Percentiles rank a stretch among this genome's conserved stretches.
Conservation (phyloP, 2,329 filamentous ascomycete species). For the Penicillium occitanis region DNA sequence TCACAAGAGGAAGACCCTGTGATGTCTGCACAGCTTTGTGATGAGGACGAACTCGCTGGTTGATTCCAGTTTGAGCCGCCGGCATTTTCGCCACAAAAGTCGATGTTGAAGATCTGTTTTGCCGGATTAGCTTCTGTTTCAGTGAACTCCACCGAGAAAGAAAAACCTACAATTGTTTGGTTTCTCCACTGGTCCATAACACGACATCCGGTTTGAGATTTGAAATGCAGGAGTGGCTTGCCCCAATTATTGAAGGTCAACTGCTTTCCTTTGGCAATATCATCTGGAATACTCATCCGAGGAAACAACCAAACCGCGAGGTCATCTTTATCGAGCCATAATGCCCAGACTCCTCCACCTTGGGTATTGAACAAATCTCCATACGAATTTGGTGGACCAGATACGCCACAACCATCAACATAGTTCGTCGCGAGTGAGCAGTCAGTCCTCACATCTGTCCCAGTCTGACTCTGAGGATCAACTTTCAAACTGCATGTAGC, state of each 20-base stretch:
- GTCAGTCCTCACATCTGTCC: constrained; percentile 52
- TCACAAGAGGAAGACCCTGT: constrained; percentile 62
- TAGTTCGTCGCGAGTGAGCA: constrained; percentile 54
- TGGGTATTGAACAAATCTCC: constrained; percentile 69
- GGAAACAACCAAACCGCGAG: constrained; percentile 85
- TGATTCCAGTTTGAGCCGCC: constrained; percentile 61
- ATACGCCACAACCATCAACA: constrained; percentile 62
- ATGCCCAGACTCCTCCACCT: constrained; percentile 69
- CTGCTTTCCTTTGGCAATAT: constrained; percentile 55
- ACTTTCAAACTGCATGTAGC: constrained; percentile 58
- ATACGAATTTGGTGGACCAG: constrained; percentile 54
- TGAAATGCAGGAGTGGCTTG: constrained; percentile 53
- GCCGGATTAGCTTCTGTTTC: constrained; percentile 11
- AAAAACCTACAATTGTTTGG: constrained; percentile 61
- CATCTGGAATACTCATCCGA: constrained; percentile 62
- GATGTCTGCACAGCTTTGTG: constrained; percentile 57
- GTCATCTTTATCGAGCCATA: constrained; percentile 69
- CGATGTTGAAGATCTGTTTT: constrained; percentile 62
- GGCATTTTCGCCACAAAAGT: constrained; percentile 87
- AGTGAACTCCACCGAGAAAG: constrained; percentile 1
- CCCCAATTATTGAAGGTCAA: constrained; percentile 70
- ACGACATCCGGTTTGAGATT: constrained; percentile 65
- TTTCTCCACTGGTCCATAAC: constrained; percentile 68
- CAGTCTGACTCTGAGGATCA: constrained; percentile 48
- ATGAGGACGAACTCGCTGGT: constrained; percentile 29